Conservation (phyloP, 2,329 filamentous ascomycete species). For the Aspergillus ruber region DNA sequence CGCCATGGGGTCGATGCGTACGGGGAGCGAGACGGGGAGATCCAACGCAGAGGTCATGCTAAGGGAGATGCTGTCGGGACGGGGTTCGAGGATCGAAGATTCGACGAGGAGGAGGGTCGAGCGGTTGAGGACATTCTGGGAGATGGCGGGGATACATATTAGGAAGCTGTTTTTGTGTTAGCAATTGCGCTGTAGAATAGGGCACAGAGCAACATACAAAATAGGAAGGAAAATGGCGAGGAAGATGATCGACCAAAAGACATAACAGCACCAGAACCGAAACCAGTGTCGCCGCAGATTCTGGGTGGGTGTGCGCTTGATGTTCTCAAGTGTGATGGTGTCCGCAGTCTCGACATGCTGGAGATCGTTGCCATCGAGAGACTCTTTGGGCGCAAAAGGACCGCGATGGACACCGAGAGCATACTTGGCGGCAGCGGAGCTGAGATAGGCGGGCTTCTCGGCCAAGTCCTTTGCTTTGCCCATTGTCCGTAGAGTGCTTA, state of each 20-base stretch:
- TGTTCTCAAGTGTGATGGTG: slow-evolving; percentile 20
- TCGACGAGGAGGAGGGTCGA: slow-evolving; percentile 30
- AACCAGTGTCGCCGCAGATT: slow-evolving; percentile 29
- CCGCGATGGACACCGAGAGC: slow-evolving; percentile 26
- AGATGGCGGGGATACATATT: slow-evolving; percentile 35
- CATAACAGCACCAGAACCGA: slow-evolving; percentile 35
- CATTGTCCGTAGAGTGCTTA: slow-evolving; percentile 12
- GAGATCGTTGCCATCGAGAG: slow-evolving; percentile 12
- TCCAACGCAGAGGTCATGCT: slow-evolving; percentile 30
- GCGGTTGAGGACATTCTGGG: slow-evolving; percentile 33
- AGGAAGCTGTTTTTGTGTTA: slow-evolving; percentile 28
- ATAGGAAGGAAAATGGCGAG: slow-evolving; percentile 35
- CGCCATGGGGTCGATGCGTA: slow-evolving; percentile 29
- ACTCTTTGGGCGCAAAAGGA: slow-evolving; percentile 14
- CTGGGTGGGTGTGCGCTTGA: slow-evolving; percentile 17
- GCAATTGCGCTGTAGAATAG: neutral
- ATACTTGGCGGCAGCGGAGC: slow-evolving; percentile 23
- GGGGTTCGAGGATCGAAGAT: slow-evolving; percentile 29
- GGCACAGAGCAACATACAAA: slow-evolving; percentile 25
- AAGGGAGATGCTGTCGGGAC: slow-evolving; percentile 25
- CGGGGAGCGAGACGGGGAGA: slow-evolving; percentile 29
- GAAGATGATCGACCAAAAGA: slow-evolving; percentile 29
- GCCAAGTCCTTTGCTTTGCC: slow-evolving; percentile 10
- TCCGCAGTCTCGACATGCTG: slow-evolving; percentile 23
- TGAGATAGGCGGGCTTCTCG: slow-evolving; percentile 21